Evolutionary conservation across 2,329 filamentous ascomycete genomes (phyloP).

Genomic region (Aspergillus aculeatinus): DNA sequence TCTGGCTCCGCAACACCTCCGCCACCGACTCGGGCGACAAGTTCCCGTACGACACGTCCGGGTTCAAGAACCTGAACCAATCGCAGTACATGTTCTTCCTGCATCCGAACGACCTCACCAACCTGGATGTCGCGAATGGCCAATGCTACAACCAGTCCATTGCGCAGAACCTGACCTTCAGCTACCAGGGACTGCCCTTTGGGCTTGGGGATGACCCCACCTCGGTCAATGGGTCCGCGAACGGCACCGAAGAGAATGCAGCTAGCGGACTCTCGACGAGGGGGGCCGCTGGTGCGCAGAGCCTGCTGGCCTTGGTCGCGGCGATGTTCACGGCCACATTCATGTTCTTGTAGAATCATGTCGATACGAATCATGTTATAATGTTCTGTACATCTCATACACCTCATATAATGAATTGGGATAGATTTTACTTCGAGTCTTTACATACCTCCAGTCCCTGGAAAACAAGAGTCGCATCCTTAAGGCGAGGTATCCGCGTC

Average conservation of each 20-base stretch:
- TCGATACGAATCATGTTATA: too few species aligned
- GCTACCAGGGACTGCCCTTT: constrained; percentile 1
- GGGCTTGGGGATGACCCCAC: not conserved
- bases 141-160: constrained; percentile 1
- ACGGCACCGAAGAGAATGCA: not conserved
- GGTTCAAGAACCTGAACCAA: not conserved
- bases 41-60: constrained; percentile 1
- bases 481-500: too few species aligned
- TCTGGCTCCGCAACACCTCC: not conserved
- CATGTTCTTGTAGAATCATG: not conserved
- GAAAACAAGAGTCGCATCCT: too few species aligned
- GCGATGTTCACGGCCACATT: not conserved
- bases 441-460: too few species aligned
- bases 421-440: too few species aligned
- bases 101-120: not conserved
- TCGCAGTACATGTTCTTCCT: constrained; percentile 4
- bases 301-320: not conserved
- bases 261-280: not conserved
- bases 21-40: not conserved
- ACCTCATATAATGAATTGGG: too few species aligned
- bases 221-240: not conserved
- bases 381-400: too few species aligned
- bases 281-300: not conserved
- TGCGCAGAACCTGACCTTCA: not conserved
- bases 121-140: not conserved